Percentiles rank a stretch among this genome's conserved stretches.
Evolutionary conservation across 768 basidiomycete species (phyloP).

Genomic region (Cantharellus cinnabarinus): DNA sequence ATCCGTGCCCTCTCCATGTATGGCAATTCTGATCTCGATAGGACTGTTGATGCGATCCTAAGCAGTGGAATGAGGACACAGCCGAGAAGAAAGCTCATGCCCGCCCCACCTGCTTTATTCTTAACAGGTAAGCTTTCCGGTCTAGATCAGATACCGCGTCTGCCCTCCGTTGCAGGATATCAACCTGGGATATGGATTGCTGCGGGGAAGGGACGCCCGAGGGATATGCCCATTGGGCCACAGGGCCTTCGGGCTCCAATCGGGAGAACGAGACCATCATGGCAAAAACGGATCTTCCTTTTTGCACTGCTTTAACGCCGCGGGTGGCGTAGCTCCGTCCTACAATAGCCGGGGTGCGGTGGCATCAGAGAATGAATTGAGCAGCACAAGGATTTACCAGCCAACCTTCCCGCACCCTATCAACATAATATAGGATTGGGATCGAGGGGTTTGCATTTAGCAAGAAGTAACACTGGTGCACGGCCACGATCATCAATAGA

Average conservation of each 20-base stretch:
- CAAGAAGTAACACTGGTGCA: conserved; percentile 56
- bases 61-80: background rate
- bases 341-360: background rate
- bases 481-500: background rate
- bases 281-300: conserved; percentile 33
- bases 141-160: background rate
- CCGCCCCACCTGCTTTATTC: background rate
- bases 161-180: background rate
- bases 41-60: conserved; percentile 53
- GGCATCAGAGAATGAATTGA: background rate
- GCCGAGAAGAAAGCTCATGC: background rate
- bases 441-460: conserved; percentile 49
- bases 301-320: conserved; percentile 28
- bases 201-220: conserved; percentile 33
- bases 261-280: conserved; percentile 68
- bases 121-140: background rate
- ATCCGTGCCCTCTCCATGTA: background rate
- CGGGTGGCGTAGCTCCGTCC: conserved; percentile 41
- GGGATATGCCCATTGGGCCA: conserved; percentile 46
- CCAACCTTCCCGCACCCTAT: conserved; percentile 36
- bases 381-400: background rate
- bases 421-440: conserved; percentile 63
- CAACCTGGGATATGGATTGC: conserved; percentile 24
- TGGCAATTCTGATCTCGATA: conserved; percentile 30
- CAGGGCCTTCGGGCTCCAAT: conserved; percentile 57